Base-by-base conservation (phyloP, 179 eudicot genomes). In the Carnegiea gigantea region DNA sequence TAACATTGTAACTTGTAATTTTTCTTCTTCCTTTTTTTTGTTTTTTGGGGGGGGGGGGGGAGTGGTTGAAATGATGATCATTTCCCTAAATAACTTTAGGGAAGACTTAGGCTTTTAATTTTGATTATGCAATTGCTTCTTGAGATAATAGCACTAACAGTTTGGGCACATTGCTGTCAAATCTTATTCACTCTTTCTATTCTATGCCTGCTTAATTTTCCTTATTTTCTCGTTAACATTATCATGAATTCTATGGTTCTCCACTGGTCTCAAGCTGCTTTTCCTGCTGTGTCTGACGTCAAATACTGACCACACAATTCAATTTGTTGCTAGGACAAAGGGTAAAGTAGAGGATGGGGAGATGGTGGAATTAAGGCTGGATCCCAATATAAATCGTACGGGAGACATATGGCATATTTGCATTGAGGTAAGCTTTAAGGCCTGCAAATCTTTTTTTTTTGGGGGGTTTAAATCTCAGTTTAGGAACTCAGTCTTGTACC, bases 331-430 rank as follows among this genome's bases (percentile, higher is more conserved):
- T 83, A 92, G 96, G 86, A 88, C 78, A 83, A 84, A 80, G 40
- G 64, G 60, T 82, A 89, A 84, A 71, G 43, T 76, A 33, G 71
- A 77, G 79, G 85, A 84, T 62, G 89, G 86, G 65, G 90, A 82
- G 81, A 90, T 89, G 90, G 26, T 89, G 80, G 99, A 97, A 86
- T 65, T 93, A 60, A 82, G 79, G 81, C 81, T 97, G 91, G 95
- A 97, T 82, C 90, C 92, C 67, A 82, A 79, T 73, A 83, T 84
- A 68, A 95, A 95, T 82, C 91, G 78, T 89, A 97, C 99, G 20
- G 99, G 98, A 82, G 92, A 97, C 82, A 88, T 89, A 90, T 97
- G 99, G 99, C 99, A 97, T 84, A 90, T 95, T 75, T 90, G 91
- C 83, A 77, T 97, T 10, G 90, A 91, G 99, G 99, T 97, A 87